Evolutionary conservation across 1,284 basidiomycete genomes (phyloP), one percentile per base, ranked within the genome.

Genomic region (Abortiporus biennis): DNA sequence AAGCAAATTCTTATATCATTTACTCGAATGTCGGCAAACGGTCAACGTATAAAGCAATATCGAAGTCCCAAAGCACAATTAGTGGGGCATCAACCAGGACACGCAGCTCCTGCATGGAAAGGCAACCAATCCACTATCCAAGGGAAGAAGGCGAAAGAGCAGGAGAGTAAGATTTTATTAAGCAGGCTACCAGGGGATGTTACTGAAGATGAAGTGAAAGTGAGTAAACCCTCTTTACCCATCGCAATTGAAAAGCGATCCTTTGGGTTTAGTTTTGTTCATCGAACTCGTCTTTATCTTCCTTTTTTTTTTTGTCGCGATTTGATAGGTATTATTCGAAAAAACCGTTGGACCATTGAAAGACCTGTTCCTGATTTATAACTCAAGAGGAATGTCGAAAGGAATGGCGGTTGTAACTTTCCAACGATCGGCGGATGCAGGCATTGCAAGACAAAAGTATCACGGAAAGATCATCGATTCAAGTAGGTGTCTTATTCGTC

Each of bases 401-500:
- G 84, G 84, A 12, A 85, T 86, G 81, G 84, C 84, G 2, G 60
- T 87, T 15, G 78, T 87, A 2, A 53, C 66, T 1, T 87, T 87
- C 54, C 69, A 76, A 49, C 69, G 78, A 25, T 49, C 71, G 3
- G 74, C 66, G 1, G 81, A 85, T 58, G 85, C 85, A 4, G 61
- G 56, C 1, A 48, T 74, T 35, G 85, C 84, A 9, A 69, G 74
- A 22, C 54, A 62, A 23, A 85, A 81, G 60, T 87, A 84, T 54
- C 68, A 87, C 50, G 80, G 80, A 36, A 85, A 85, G 62, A 72
- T 85, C 43, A 74, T 87, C 13, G 84, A 87, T 55, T 80, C 79
- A 44, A 74, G 84, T 87, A 49, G 67, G 83, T 75, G 2, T 43
- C 20, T 36, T 19, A 6, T 24, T 22, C 6, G 23, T 20, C 17